These are phyloP conservation scores for Botrytis aclada DNA, from an alignment of 2,329 filamentous ascomycete genomes.

Conservation along the genomic window DNA sequence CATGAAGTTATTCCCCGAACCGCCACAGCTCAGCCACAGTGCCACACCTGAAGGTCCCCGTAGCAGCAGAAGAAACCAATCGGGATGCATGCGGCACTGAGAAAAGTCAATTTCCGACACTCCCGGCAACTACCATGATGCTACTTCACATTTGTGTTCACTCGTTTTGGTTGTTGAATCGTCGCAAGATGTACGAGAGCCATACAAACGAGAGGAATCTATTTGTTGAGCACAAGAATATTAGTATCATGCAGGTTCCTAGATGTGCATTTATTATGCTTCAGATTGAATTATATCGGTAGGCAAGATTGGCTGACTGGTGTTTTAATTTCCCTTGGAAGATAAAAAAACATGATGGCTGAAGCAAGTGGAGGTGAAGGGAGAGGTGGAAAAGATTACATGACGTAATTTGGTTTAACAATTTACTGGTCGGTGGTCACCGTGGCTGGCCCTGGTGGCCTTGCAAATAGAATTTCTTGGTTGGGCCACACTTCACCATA, in stretches of 20 bases:
- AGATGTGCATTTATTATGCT: not conserved
- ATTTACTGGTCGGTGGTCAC: not conserved
- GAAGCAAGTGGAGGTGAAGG: not conserved
- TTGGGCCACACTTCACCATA: constrained; percentile 6
- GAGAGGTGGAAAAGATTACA: not conserved
- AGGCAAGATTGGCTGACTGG: not conserved
- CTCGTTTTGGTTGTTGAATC: not conserved
- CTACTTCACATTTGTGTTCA: not conserved
- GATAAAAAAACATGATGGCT: not conserved
- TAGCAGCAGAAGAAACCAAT: not conserved
- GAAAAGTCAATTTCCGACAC: not conserved
- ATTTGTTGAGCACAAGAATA: not conserved
- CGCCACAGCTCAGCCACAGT: not conserved
- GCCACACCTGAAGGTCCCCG: not conserved
- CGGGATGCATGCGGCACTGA: not conserved
- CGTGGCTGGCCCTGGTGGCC: not conserved
- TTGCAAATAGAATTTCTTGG: not conserved
- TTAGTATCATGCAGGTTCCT: not conserved
- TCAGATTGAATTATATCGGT: not conserved
- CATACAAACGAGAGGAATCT: not conserved
- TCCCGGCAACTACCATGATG: not conserved
- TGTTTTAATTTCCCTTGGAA: not conserved
- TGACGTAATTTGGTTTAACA: not conserved
- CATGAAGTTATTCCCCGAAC: not conserved
- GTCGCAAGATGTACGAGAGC: not conserved